Evolutionary conservation across 371 early-diverging fungal genomes (phyloP), one percentile per base, ranked within the genome.

Genomic region (Actinomortierella ambigua): DNA sequence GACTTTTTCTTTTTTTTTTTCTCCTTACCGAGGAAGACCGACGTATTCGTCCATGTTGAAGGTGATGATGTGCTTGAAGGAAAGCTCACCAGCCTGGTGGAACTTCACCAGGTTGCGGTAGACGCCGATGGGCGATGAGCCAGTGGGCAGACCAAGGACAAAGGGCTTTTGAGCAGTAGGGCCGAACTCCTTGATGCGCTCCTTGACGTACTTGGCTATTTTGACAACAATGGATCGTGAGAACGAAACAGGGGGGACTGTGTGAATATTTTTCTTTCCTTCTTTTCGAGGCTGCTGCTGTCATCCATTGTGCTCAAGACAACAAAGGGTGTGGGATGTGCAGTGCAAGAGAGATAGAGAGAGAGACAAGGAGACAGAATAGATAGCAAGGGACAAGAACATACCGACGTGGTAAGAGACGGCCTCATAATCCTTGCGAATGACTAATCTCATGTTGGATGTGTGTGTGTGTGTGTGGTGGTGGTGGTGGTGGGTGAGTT

Each of bases 81-180:
- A 81, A 39, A 90, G 78, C 53, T 82, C 79, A 5, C 88, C 88
- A 15, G 79, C 65, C 47, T 81, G 79, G 63, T 81, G 80, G 65
- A 83, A 84, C 66, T 87, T 84, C 6, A 85, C 89, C 22, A 90
- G 76, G 39, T 79, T 76, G 43, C 79, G 79, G 79, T 93, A 94
- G 1, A 87, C 85, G 28, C 86, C 90, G 50, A 93, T 80, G 2
- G 95, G 95, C 1, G 94, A 93, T 2, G 92, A 91, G 22, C 94
- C 94, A 0, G 94, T 92, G 48, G 94, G 94, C 17, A 94, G 84
- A 18, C 95, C 95, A 23, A 94, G 80, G 20, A 93, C 94, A 76
- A 93, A 94, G 0, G 93, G 94, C 55, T 89, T 79, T 50, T 86
- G 82, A 27, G 82, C 76, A 14, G 92, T 85, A 14, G 95, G 94